Percentiles rank a stretch among this genome's conserved stretches.
These are phyloP conservation scores for Beta lomatogona DNA, from an alignment of 179 eudicot genomes.

Conservation along the genomic window DNA sequence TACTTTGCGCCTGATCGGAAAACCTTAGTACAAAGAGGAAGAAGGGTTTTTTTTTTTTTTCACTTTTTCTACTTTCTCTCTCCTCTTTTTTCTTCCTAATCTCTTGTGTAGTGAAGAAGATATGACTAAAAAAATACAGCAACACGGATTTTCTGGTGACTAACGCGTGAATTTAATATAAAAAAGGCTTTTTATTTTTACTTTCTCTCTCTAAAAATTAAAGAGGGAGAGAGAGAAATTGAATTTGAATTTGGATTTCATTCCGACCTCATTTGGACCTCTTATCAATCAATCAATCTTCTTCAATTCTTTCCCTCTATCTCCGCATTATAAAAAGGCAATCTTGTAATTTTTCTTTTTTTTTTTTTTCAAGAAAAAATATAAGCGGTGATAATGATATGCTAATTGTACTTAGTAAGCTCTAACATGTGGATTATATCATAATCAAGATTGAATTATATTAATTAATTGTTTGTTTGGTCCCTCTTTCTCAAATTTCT, in stretches of 20 bases:
- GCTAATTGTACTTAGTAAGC: too few relatives aligned
- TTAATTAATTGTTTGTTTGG: too few relatives aligned
- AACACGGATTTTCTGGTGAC: constrained; percentile 64
- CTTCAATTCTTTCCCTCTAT: constrained; percentile 37
- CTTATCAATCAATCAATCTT: constrained; percentile 27
- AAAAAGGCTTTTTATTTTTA: background rate
- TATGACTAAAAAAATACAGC: constrained; percentile 23
- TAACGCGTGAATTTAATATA: constrained; percentile 63
- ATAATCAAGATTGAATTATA: too few relatives aligned
- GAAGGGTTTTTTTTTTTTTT: background rate
- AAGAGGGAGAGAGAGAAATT: constrained; percentile 12
- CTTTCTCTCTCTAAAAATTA: background rate
- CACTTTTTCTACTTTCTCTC: background rate
- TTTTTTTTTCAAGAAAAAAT: background rate
- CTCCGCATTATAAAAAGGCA: constrained; percentile 40
- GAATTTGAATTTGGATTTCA: constrained; percentile 62
- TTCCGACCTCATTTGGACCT: constrained; percentile 78
- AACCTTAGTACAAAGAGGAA: constrained; percentile 16
- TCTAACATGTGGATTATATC: too few relatives aligned
- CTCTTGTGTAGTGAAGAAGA: constrained; percentile 10
- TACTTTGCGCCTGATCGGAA: constrained; percentile 21
- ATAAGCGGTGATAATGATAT: too few relatives aligned
- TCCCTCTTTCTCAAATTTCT: too few relatives aligned
- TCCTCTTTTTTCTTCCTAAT: constrained; percentile 30
- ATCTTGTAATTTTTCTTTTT: background rate